These are phyloP conservation scores for Tarenaya hassleriana DNA, from an alignment of 345 rosid genomes.

Conservation along the genomic window DNA sequence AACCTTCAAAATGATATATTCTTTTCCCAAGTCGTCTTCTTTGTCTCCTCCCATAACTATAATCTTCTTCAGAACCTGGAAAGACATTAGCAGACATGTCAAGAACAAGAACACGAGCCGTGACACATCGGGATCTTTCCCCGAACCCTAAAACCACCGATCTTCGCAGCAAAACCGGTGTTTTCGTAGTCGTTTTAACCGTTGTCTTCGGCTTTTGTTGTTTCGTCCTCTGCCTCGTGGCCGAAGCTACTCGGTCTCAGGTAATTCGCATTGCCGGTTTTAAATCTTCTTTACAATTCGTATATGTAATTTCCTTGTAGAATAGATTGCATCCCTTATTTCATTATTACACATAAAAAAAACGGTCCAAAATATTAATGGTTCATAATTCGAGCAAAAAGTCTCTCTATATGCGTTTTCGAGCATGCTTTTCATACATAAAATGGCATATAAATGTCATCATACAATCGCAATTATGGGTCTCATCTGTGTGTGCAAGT, in stretches of 20 bases:
- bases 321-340: too few relatives aligned
- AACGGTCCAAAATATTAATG: too few relatives aligned
- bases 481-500: too few relatives aligned
- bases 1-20: background rate
- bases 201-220: slow-evolving; percentile 63
- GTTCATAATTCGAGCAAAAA: too few relatives aligned
- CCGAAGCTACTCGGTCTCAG: slow-evolving; percentile 89
- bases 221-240: slow-evolving; percentile 74
- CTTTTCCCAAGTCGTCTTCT: too few relatives aligned
- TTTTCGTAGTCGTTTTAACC: slow-evolving; percentile 42
- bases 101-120: slow-evolving; percentile 48
- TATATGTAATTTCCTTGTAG: too few relatives aligned
- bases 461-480: too few relatives aligned
- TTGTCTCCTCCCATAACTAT: slow-evolving; percentile 1
- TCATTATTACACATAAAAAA: too few relatives aligned
- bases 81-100: slow-evolving; percentile 22
- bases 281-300: background rate
- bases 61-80: slow-evolving; percentile 5
- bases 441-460: too few relatives aligned
- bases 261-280: slow-evolving; percentile 27
- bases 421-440: too few relatives aligned
- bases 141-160: slow-evolving; percentile 45
- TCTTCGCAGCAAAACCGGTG: slow-evolving; percentile 66
- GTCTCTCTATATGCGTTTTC: too few relatives aligned
- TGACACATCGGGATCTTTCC: slow-evolving; percentile 84